Conservation (phyloP, 225 moss, liverwort and hornwort species). For the Sphagnum tenellum region DNA sequence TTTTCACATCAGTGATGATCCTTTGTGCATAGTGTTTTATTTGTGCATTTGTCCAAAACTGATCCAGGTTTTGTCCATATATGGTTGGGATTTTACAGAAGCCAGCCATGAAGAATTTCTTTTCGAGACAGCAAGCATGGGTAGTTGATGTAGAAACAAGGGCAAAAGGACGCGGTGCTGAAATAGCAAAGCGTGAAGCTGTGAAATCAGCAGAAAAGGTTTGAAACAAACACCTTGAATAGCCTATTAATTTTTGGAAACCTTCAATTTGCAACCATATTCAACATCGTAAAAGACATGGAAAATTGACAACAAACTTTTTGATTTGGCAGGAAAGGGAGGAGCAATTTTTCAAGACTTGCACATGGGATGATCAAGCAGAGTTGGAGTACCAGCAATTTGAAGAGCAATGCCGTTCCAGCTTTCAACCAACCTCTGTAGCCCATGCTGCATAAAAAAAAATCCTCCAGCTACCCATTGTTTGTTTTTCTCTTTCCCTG, state of each 20-base stretch:
- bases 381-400: constrained; percentile 56
- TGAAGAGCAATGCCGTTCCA: constrained; percentile 47
- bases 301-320: too few relatives aligned
- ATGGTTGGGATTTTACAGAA: constrained; percentile 22
- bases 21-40: neutral
- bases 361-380: constrained; percentile 55
- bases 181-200: constrained; percentile 20
- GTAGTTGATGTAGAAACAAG: constrained; percentile 62
- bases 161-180: constrained; percentile 38
- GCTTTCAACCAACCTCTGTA: constrained; percentile 6
- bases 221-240: too few relatives aligned
- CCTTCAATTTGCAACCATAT: too few relatives aligned
- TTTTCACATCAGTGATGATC: constrained; percentile 4
- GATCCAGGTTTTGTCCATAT: neutral
- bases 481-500: too few relatives aligned
- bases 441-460: too few relatives aligned
- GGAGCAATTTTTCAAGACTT: constrained; percentile 48
- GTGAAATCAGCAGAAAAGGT: constrained; percentile 34
- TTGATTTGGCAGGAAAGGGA: constrained; percentile 41
- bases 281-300: neutral
- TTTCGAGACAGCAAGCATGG: constrained; percentile 74
- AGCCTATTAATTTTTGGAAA: too few relatives aligned
- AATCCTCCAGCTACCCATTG: too few relatives aligned
- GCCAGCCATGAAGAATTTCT: constrained; percentile 72
- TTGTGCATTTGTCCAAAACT: neutral